Evolutionary conservation across 2,329 filamentous ascomycete genomes (phyloP), one percentile per base, ranked within the genome.

Genomic region (Tolypocladium paradoxum): DNA sequence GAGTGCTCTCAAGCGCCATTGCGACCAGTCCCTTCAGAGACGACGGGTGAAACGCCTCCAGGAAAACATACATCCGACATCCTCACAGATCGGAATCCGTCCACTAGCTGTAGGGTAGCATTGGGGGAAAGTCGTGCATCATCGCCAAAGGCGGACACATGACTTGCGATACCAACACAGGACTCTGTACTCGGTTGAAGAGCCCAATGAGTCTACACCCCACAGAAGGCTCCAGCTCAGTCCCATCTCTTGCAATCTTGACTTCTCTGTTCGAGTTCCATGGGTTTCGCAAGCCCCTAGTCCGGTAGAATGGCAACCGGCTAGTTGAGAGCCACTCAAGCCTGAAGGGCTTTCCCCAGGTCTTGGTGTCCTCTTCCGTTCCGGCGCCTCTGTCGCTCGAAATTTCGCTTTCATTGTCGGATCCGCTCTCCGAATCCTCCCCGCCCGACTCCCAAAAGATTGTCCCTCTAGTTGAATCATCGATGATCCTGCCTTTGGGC

Each of bases 231-330:
- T 97, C 92, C 51, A 97, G 74, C 68, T 97, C 92, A 0, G 92
- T 97, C 2, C 92, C 92, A 62, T 97, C 92, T 62, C 92, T 80
- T 27, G 92, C 92, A 64, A 97, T 96, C 70, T 97, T 97, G 57
- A 97, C 88, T 65, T 97, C 92, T 51, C 92, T 77, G 64, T 96
- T 96, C 5, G 89, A 87, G 67, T 97, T 97, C 89, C 90, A 96
- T 0, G 90, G 87, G 65, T 97, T 97, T 35, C 91, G 81, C 53
- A 97, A 71, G 0, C 92, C 91, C 57, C 90, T 76, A 0, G 91
- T 95, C 45, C 88, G 82, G 67, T 93, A 95, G 65, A 97, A 97
- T 0, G 92, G 90, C 6, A 97, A 76, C 36, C 85, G 81, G 52
- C 80, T 83, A 6, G 88, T 95, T 14, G 89, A 95, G 8, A 95